A percentile compares a stretch with the other conserved stretches of the same genome.
phyloP scores from a whole-genome alignment of 2,329 filamentous ascomycete genomes.

The Botrytis galanthina region DNA sequence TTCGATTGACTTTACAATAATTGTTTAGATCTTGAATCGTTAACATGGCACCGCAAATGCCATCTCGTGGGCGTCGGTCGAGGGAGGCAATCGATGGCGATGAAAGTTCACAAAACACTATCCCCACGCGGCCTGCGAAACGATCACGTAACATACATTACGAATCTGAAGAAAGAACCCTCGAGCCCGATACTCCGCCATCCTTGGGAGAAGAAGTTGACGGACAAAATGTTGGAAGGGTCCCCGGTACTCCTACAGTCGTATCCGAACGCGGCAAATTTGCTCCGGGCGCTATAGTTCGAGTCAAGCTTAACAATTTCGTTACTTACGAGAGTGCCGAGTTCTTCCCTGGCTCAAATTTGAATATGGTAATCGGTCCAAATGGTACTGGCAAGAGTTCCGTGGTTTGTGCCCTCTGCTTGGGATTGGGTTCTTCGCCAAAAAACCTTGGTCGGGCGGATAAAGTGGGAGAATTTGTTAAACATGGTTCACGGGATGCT shows the following conservation, averaged over 20 bases:
- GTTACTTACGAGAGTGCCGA: conserved; percentile 93
- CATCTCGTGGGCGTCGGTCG: conserved; percentile 24
- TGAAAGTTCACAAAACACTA: conserved; percentile 28
- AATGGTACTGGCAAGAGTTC: conserved; percentile 98
- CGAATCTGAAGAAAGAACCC: conserved; percentile 20
- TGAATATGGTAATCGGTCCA: conserved; percentile 99
- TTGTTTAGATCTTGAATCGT: background rate
- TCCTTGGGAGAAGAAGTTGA: conserved; percentile 18
- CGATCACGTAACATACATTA: conserved; percentile 29
- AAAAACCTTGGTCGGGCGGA: conserved; percentile 82
- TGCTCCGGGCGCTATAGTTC: conserved; percentile 76
- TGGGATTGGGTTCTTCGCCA: conserved; percentile 83
- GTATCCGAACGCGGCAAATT: conserved; percentile 22
- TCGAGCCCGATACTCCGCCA: conserved; percentile 19
- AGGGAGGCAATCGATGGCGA: conserved; percentile 33
- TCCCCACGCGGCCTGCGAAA: conserved; percentile 29
- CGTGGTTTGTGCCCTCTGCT: conserved; percentile 91
- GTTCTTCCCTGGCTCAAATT: conserved; percentile 83
- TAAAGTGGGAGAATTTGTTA: conserved; percentile 85
- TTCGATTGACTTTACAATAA: background rate
- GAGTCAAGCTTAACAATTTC: conserved; percentile 83
- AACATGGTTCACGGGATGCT: conserved; percentile 76
- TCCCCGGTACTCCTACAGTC: background rate
- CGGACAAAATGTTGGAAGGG: background rate
- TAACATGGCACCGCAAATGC: conserved; percentile 21